phyloP scores from a whole-genome alignment of 345 rosid species.

The Rubroshorea leprosula region DNA sequence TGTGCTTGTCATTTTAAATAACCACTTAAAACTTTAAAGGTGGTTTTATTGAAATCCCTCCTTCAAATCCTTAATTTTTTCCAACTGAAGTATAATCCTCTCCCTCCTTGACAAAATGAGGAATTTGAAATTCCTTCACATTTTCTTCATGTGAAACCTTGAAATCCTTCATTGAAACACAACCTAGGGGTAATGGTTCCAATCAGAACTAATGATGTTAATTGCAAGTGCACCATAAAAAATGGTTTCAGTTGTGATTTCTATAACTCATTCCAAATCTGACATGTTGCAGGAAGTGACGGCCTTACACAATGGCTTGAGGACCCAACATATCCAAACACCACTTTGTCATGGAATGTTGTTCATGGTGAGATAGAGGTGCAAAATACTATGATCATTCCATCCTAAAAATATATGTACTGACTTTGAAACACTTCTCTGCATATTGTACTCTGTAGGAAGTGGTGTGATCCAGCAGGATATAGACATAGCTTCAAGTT shows the following conservation, averaged over 20 bases:
- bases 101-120: no score
- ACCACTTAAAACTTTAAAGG: no score
- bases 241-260: neutral
- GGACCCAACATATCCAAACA: slow-evolving; percentile 81
- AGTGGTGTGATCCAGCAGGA: slow-evolving; percentile 54
- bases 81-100: no score
- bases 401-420: slow-evolving; percentile 1
- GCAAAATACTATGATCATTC: slow-evolving; percentile 1
- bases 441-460: slow-evolving; percentile 43
- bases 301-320: slow-evolving; percentile 79
- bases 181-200: no score
- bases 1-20: no score
- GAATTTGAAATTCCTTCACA: no score
- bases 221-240: neutral
- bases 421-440: slow-evolving; percentile 3
- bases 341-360: slow-evolving; percentile 74
- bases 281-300: slow-evolving; percentile 57
- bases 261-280: slow-evolving; percentile 17
- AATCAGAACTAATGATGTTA: neutral
- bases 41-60: no score
- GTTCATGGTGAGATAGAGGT: slow-evolving; percentile 48
- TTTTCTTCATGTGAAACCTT: no score
- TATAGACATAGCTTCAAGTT: slow-evolving; percentile 60
- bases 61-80: no score
- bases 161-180: no score